These are phyloP conservation scores for Rosa lucieae DNA, from an alignment of 306 rosid genomes.

Conservation along the genomic window DNA sequence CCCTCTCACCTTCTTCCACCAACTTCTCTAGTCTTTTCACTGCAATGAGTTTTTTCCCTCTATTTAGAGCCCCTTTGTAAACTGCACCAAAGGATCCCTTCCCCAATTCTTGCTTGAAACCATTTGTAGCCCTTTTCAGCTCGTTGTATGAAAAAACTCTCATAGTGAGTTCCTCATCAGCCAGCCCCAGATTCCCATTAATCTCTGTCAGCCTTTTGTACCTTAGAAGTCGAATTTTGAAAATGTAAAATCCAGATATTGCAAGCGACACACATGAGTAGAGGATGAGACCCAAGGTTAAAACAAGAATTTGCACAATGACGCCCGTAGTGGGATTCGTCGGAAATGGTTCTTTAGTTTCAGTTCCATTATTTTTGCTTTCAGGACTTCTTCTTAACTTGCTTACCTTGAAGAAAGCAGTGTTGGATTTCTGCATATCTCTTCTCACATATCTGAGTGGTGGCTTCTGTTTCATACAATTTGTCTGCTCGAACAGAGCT, in stretches of 20 bases:
- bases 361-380: background rate
- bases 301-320: background rate
- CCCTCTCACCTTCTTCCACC: constrained; percentile 22
- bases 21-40: constrained; percentile 19
- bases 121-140: constrained; percentile 18
- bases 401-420: constrained; percentile 16
- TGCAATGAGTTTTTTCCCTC: constrained; percentile 13
- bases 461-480: background rate
- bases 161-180: background rate
- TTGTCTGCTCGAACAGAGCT: background rate
- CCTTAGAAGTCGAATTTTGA: background rate
- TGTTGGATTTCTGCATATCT: background rate
- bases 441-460: constrained; percentile 6
- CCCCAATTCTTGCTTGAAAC: constrained; percentile 29
- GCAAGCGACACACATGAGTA: background rate
- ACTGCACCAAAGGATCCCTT: constrained; percentile 31
- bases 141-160: constrained; percentile 15
- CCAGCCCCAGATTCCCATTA: background rate
- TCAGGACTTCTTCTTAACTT: background rate
- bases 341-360: too few relatives aligned
- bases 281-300: background rate
- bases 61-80: constrained; percentile 18
- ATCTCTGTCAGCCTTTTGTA: background rate
- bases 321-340: background rate
- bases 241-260: background rate